Base-by-base conservation (phyloP, 129 eudicot genomes). In the Ambrosia trifida region DNA sequence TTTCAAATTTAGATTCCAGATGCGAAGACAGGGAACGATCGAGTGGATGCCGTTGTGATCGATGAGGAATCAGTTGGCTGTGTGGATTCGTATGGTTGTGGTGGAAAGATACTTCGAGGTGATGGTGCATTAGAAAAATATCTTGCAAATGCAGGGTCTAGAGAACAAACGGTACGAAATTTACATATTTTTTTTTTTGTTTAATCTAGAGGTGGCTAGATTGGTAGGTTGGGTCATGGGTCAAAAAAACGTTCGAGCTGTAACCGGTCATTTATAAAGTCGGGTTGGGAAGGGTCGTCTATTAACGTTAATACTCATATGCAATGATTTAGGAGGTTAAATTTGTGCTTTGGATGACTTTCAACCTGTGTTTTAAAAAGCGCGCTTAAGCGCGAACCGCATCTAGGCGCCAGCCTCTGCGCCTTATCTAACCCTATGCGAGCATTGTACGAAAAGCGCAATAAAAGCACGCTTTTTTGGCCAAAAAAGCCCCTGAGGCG, bases 21-120 rank as follows among this genome's bases (percentile, higher is more conserved):
- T 76, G 79, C 76, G 10, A 85, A 85, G 78, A 82, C 73, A 1
- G 98, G 96, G 64, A 69, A 70, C 11, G 96, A 93, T 63, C 85
- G 84, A 82, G 89, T 93, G 68, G 98, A 93, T 76, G 96, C 96
- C 9, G 95, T 93, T 44, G 92, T 93, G 36, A 80, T 93, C 65
- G 96, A 93, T 33, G 96, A 85, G 78, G 98, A 87, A 45, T 86
- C 95, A 7, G 85, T 89, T 53, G 98, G 95, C n/a, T 74, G 82
- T 11, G 71, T 77, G 38, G 75, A 80, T 70, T 72, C 75, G n/a
- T 64, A 64, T 56, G 95, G 98, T 51, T 76, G 79, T 72, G 98
- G 95, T 8, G 95, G 91, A 20, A 93, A 93, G 69, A 63, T 93
- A 72, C 96, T 93, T 32, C 82, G 83, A 11, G 96, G 98, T 24